Percentiles rank a stretch among this genome's conserved stretches.
Conservation (phyloP, 768 basidiomycete species). For the Lentinus brumalis region DNA sequence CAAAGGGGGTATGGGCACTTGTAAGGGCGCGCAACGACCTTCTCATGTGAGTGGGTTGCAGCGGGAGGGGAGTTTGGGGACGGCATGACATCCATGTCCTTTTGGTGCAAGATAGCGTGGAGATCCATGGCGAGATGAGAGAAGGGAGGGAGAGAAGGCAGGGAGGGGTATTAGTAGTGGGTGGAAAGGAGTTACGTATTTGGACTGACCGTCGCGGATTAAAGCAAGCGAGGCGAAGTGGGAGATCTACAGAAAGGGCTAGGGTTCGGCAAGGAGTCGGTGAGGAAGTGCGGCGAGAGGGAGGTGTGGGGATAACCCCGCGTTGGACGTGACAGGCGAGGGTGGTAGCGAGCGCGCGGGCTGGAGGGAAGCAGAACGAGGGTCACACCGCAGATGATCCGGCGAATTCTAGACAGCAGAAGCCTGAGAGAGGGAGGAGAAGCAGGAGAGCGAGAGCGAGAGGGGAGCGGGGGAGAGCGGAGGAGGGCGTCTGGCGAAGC, state of each 20-base stretch:
- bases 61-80: conserved; percentile 23
- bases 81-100: conserved; percentile 24
- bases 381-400: conserved; percentile 20
- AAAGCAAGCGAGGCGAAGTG: neutral
- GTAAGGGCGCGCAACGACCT: conserved; percentile 73
- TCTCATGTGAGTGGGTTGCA: conserved; percentile 35
- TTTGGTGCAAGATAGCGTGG: conserved; percentile 14
- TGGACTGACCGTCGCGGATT: conserved; percentile 7
- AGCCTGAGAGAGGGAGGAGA: neutral
- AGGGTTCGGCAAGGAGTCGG: conserved; percentile 12
- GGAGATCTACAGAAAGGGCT: conserved; percentile 18
- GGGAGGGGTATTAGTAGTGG: conserved; percentile 18
- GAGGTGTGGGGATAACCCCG: conserved; percentile 18
- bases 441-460: neutral
- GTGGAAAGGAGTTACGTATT: conserved; percentile 3
- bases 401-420: conserved; percentile 3
- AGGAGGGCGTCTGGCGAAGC: neutral
- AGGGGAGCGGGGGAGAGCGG: neutral
- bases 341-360: conserved; percentile 9
- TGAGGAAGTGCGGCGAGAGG: conserved; percentile 4
- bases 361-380: neutral
- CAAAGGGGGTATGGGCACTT: conserved; percentile 94
- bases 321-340: conserved; percentile 12
- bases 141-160: conserved; percentile 14
- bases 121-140: conserved; percentile 19